Percentiles rank a stretch among this genome's conserved stretches.
phyloP scores from a whole-genome alignment of 2,329 filamentous ascomycete species.

The Neonectria punicea region DNA sequence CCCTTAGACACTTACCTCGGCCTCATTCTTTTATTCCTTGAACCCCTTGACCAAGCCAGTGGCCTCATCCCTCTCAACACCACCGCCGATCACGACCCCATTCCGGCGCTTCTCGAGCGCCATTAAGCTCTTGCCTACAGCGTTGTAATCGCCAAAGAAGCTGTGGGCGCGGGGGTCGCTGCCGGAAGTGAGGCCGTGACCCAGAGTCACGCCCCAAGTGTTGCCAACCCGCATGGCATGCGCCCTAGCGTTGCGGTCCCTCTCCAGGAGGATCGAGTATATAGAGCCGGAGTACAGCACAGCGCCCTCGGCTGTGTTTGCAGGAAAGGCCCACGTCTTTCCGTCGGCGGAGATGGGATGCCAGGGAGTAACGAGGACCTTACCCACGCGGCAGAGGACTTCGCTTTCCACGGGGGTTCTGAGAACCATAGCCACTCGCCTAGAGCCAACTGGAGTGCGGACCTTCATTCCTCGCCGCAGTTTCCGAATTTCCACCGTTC shows the following conservation, averaged over 20 bases:
- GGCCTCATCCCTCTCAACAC: slow-evolving; percentile 51
- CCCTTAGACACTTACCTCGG: background rate
- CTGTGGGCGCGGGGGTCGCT: slow-evolving; percentile 57
- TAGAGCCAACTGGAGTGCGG: slow-evolving; percentile 60
- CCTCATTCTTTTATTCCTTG: slow-evolving; percentile 1
- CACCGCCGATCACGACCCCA: slow-evolving; percentile 57
- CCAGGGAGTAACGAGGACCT: slow-evolving; percentile 67
- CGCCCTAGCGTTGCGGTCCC: slow-evolving; percentile 53
- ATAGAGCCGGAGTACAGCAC: slow-evolving; percentile 61
- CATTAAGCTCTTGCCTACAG: slow-evolving; percentile 54
- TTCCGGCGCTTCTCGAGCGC: slow-evolving; percentile 47
- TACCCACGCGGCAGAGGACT: slow-evolving; percentile 57
- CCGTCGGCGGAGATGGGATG: slow-evolving; percentile 62
- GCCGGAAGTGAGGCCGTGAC: slow-evolving; percentile 60
- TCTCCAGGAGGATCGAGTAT: slow-evolving; percentile 67
- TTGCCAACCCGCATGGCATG: slow-evolving; percentile 61
- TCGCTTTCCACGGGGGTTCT: slow-evolving; percentile 56
- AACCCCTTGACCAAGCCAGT: slow-evolving; percentile 53
- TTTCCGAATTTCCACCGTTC: slow-evolving; percentile 52
- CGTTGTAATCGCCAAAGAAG: slow-evolving; percentile 65
- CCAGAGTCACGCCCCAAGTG: slow-evolving; percentile 67
- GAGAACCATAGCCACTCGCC: slow-evolving; percentile 62
- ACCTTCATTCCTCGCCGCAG: slow-evolving; percentile 60
- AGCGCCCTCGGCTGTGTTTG: slow-evolving; percentile 44
- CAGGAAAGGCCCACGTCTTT: slow-evolving; percentile 60